phyloP scores from a whole-genome alignment of 208 protist genomes.

The Acanthamoeba triangularis region DNA sequence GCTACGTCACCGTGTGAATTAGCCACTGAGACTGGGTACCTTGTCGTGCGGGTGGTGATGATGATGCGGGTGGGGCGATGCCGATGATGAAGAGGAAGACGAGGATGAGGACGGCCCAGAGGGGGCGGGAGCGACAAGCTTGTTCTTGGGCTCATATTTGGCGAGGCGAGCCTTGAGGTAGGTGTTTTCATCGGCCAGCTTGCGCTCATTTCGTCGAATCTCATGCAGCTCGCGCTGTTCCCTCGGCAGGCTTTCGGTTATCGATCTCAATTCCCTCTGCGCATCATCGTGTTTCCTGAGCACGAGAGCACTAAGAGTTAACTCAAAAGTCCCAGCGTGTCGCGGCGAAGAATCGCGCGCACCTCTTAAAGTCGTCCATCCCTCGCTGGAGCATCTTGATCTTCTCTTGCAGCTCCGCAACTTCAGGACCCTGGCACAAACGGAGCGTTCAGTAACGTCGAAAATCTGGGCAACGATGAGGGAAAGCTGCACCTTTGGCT shows the following conservation, averaged over 20 bases:
- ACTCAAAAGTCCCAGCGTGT: background rate
- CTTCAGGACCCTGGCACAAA: background rate
- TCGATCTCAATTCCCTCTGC: slow-evolving; percentile 28
- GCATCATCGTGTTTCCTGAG: slow-evolving; percentile 34
- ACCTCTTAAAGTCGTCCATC: slow-evolving; percentile 42
- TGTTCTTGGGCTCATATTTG: slow-evolving; percentile 49
- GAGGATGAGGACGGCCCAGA: background rate
- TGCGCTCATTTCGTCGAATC: background rate
- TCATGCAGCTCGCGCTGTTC: slow-evolving; percentile 60
- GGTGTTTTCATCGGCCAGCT: slow-evolving; percentile 40
- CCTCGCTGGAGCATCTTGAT: background rate
- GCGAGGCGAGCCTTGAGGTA: background rate
- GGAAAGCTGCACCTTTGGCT: slow-evolving; percentile 1
- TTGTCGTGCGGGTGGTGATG: background rate
- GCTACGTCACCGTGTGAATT: background rate
- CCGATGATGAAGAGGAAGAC: too few species aligned
- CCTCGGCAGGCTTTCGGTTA: slow-evolving; percentile 29
- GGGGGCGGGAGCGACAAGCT: background rate
- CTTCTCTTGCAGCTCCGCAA: slow-evolving; percentile 19
- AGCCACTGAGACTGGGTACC: background rate
- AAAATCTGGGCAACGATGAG: background rate
- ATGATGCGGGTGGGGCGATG: background rate
- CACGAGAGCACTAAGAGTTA: background rate
- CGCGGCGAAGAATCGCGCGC: background rate
- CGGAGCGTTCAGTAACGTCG: background rate